Evolutionary conservation across 2,329 filamentous ascomycete genomes (phyloP), one percentile per base, ranked within the genome.

Genomic region (Epichloe sp.): DNA sequence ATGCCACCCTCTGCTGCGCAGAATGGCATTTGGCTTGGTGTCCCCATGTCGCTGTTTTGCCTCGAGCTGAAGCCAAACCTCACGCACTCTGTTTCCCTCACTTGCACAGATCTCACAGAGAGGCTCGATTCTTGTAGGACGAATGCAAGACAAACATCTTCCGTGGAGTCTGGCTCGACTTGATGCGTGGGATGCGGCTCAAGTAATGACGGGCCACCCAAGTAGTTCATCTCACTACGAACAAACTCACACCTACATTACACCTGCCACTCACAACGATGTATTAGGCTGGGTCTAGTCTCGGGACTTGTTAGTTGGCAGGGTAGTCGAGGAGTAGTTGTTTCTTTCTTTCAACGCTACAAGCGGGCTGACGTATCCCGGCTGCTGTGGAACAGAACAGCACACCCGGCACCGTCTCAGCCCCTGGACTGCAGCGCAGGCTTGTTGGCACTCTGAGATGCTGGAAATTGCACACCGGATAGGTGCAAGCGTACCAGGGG

Each of bases 1-100:
- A 49, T 49, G 50, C 48, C 52, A 31, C 44, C 44, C 47, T 59
- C 59, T 67, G 68, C 67, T 57, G 66, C 48, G 61, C 65, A 62
- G 63, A 54, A 43, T 23, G 36, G 35, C 6, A 21, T 21, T 46
- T 41, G 46, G 41, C 15, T 37, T 34, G 41, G 46, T 26, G 36
- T 52, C 50, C 48, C 41, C 19, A 40, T 41, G 44, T 47, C 44
- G 50, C 49, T 50, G 50, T 50, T 47, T 47, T 47, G 46, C 48
- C 48, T 44, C 36, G 49, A 41, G 36, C 34, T 47, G 45, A 35
- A n/a, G 26, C 46, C 47, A 44, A 15, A 34, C 3, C 43, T 17
- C 26, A 41, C 35, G 41, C n/a, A 36, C 26, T 42, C 26, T 35
- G 14, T 40, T 38, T 12, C n/a, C 6, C 6, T n/a, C 19, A 15